A percentile compares a stretch with the other conserved stretches of the same genome.
These are phyloP conservation scores for Pachysandra terminalis DNA, from an alignment of 164 flowering plant genomes.

Conservation along the genomic window DNA sequence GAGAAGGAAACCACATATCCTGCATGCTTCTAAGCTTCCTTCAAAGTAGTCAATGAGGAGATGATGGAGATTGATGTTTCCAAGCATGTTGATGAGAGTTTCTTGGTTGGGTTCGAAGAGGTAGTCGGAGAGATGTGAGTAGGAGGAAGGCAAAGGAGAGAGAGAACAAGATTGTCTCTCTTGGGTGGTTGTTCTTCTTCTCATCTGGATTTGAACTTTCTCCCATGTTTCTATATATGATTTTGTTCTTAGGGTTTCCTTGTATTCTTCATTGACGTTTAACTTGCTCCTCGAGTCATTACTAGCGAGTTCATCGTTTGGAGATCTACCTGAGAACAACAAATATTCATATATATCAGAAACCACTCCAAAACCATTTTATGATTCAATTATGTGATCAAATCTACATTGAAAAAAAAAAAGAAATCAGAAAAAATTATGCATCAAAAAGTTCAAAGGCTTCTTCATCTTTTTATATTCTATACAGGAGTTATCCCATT, in stretches of 20 bases:
- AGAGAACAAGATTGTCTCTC: slow-evolving; percentile 9
- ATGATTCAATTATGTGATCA: not conserved
- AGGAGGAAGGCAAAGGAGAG: slow-evolving; percentile 15
- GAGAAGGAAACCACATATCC: slow-evolving; percentile 44
- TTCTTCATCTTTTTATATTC: too few relatives aligned
- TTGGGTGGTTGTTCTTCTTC: slow-evolving; percentile 3
- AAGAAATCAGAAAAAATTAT: too few relatives aligned
- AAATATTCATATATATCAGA: not conserved
- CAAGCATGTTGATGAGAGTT: slow-evolving; percentile 24
- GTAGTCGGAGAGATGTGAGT: slow-evolving; percentile 27
- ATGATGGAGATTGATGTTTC: slow-evolving; percentile 22
- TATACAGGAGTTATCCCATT: too few relatives aligned
- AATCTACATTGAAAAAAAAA: not conserved
- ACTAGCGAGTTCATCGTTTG: not conserved
- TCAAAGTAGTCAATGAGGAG: slow-evolving; percentile 43
- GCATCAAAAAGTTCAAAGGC: too few relatives aligned
- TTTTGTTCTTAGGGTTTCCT: slow-evolving; percentile 68
- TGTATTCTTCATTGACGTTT: slow-evolving; percentile 72
- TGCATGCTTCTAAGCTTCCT: slow-evolving; percentile 39
- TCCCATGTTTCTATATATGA: slow-evolving; percentile 63
- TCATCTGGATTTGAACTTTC: slow-evolving; percentile 47
- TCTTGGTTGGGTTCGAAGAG: slow-evolving; percentile 42
- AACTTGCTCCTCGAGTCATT: slow-evolving; percentile 33
- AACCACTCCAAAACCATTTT: not conserved
- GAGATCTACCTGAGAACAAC: slow-evolving; percentile 3